Evolutionary conservation across 2,329 filamentous ascomycete species (phyloP).

Genomic region (Ustulina deusta): DNA sequence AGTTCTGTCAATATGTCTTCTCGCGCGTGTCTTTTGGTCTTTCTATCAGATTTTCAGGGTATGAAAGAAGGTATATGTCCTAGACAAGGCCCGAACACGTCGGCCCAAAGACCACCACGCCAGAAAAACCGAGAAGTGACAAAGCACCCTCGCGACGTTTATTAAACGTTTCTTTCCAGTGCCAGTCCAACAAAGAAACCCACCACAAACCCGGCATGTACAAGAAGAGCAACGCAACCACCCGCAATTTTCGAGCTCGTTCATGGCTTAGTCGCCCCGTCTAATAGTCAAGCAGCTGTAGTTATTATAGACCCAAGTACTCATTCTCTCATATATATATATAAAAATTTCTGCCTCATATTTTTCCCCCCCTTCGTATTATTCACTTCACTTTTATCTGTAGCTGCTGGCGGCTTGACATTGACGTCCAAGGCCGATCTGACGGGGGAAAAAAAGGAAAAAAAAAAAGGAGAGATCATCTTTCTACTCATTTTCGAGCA

Average conservation of each 20-base stretch:
- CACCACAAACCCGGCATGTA: slow-evolving; percentile 42
- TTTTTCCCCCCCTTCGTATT: slow-evolving; percentile 25
- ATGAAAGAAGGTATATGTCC: slow-evolving; percentile 45
- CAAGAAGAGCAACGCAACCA: slow-evolving; percentile 47
- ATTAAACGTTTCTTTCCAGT: slow-evolving; percentile 36
- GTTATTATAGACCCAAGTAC: slow-evolving; percentile 47
- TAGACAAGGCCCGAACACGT: slow-evolving; percentile 40
- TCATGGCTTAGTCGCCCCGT: slow-evolving; percentile 36
- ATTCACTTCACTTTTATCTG: slow-evolving; percentile 14
- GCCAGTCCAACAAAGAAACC: slow-evolving; percentile 45
- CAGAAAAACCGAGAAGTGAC: slow-evolving; percentile 39
- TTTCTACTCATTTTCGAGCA: no score
- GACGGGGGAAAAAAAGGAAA: slow-evolving; percentile 8
- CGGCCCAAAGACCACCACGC: slow-evolving; percentile 34
- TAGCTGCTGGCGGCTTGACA: slow-evolving; percentile 51
- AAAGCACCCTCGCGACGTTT: slow-evolving; percentile 39
- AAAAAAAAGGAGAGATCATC: neutral
- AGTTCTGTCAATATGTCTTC: slow-evolving; percentile 6
- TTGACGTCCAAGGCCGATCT: slow-evolving; percentile 43
- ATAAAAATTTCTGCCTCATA: slow-evolving; percentile 7
- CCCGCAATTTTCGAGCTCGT: slow-evolving; percentile 40
- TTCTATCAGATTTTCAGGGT: slow-evolving; percentile 27
- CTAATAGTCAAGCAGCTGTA: slow-evolving; percentile 44
- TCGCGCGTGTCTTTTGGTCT: slow-evolving; percentile 31
- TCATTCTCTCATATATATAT: slow-evolving; percentile 44